phyloP scores from a whole-genome alignment of 106 monocot genomes.

The Dioscorea alata region DNA sequence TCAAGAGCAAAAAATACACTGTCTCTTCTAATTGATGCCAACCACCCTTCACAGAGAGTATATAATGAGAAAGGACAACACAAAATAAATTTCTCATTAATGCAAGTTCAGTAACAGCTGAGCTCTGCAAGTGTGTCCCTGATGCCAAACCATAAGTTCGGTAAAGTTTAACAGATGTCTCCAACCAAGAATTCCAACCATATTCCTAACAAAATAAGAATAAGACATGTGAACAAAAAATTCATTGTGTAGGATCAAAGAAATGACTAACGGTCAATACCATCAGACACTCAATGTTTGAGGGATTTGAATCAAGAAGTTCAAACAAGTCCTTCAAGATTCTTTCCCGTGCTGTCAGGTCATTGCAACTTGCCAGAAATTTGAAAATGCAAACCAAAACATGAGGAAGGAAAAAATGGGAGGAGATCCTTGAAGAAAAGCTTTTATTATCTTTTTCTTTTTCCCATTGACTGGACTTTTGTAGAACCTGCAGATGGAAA shows the following conservation, averaged over 20 bases:
- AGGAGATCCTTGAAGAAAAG: slow-evolving; percentile 22
- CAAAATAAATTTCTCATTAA: slow-evolving; percentile 80
- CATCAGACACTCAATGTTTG: slow-evolving; percentile 88
- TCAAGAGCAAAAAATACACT: slow-evolving; percentile 65
- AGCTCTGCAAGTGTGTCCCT: slow-evolving; percentile 15
- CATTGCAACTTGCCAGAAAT: slow-evolving; percentile 64
- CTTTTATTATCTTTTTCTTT: slow-evolving; percentile 35
- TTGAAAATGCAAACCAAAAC: slow-evolving; percentile 85
- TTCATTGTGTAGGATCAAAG: not conserved
- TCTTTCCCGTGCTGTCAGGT: slow-evolving; percentile 50
- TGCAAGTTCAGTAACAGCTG: slow-evolving; percentile 35
- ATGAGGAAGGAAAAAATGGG: slow-evolving; percentile 79
- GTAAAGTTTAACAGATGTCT: slow-evolving; percentile 62
- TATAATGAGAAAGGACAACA: slow-evolving; percentile 76
- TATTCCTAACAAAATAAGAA: slow-evolving; percentile 40
- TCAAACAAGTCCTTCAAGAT: slow-evolving; percentile 65
- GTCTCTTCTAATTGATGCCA: slow-evolving; percentile 93
- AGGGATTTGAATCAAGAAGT: slow-evolving; percentile 85
- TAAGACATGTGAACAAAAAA: not conserved
- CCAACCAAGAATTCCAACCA: slow-evolving; percentile 87
- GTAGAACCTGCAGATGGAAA: slow-evolving; percentile 52
- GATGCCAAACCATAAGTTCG: slow-evolving; percentile 24
- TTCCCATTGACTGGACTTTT: slow-evolving; percentile 51
- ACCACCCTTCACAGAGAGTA: slow-evolving; percentile 84
- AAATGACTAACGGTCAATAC: slow-evolving; percentile 22